A percentile compares a stretch with the other conserved stretches of the same genome.
Conservation (phyloP, 1,284 basidiomycete genomes). For the Neolentinus lepideus region DNA sequence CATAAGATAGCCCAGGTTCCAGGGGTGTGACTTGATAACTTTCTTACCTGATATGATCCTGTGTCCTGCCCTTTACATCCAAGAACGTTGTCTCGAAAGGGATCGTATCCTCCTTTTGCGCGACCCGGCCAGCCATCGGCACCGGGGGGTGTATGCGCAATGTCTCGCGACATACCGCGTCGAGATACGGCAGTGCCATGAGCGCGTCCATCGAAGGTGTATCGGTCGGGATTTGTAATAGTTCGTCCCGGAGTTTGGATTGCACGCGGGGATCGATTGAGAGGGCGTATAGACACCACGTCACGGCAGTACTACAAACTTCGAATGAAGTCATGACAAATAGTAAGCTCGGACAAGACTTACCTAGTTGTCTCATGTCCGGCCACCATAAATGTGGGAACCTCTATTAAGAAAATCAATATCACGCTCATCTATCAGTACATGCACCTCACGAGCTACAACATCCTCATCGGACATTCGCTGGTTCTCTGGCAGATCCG, state of each 20-base stretch:
- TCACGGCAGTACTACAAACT: conserved; percentile 35
- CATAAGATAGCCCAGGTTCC: not conserved
- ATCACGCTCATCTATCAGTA: not conserved
- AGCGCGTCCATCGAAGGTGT: conserved; percentile 30
- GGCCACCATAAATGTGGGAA: conserved; percentile 54
- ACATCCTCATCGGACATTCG: conserved; percentile 70
- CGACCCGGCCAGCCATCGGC: conserved; percentile 24
- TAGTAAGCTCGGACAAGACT: not conserved
- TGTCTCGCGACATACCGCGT: conserved; percentile 35
- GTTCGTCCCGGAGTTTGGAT: conserved; percentile 36
- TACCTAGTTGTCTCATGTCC: conserved; percentile 76
- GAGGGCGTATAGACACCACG: conserved; percentile 41
- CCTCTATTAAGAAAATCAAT: conserved; percentile 30
- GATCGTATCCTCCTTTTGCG: conserved; percentile 23
- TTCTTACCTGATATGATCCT: conserved; percentile 5
- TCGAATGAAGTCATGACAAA: conserved; percentile 14
- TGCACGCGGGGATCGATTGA: conserved; percentile 32
- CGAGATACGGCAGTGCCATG: conserved; percentile 36
- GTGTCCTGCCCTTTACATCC: conserved; percentile 25
- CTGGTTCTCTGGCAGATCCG: conserved; percentile 50
- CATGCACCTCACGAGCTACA: conserved; percentile 51
- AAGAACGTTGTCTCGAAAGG: conserved; percentile 29
- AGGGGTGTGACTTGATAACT: not conserved
- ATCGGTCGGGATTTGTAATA: conserved; percentile 25
- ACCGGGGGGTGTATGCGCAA: conserved; percentile 34